These are phyloP conservation scores for Lepidium didymum DNA, from an alignment of 345 rosid genomes.

Conservation along the genomic window DNA sequence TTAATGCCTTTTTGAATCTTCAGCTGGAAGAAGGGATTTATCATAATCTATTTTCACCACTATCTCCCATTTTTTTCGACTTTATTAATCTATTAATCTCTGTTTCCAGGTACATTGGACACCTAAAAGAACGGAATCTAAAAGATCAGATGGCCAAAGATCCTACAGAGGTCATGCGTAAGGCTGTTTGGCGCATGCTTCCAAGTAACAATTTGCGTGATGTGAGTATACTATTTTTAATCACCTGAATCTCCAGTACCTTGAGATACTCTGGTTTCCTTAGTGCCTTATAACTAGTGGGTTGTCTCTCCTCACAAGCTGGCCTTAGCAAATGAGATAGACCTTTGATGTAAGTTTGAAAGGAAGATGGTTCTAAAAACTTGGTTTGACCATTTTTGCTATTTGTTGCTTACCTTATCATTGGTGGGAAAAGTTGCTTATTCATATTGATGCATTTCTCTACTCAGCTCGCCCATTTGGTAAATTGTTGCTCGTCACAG, in stretches of 20 bases:
- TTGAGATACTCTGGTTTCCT: not conserved
- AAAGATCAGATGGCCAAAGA: conserved; percentile 94
- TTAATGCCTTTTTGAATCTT: not conserved
- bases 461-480: not conserved
- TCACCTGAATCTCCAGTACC: not conserved
- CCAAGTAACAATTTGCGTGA: conserved; percentile 93
- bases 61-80: not conserved
- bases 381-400: not conserved
- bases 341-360: not conserved
- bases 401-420: not conserved
- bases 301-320: not conserved
- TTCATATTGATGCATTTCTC: not conserved
- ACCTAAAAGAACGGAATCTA: conserved; percentile 89
- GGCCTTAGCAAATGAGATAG: not conserved
- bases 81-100: not conserved
- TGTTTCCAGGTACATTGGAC: conserved; percentile 63
- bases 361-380: not conserved
- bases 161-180: conserved; percentile 96
- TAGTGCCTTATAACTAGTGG: not conserved
- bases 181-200: conserved; percentile 96
- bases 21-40: not conserved
- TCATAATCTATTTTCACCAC: not conserved
- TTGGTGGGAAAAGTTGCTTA: not conserved
- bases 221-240: conserved; percentile 37
- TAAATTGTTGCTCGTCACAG: not conserved